Conservation (phyloP, 495 filamentous ascomycete genomes). For the Penicillium paradoxum region DNA sequence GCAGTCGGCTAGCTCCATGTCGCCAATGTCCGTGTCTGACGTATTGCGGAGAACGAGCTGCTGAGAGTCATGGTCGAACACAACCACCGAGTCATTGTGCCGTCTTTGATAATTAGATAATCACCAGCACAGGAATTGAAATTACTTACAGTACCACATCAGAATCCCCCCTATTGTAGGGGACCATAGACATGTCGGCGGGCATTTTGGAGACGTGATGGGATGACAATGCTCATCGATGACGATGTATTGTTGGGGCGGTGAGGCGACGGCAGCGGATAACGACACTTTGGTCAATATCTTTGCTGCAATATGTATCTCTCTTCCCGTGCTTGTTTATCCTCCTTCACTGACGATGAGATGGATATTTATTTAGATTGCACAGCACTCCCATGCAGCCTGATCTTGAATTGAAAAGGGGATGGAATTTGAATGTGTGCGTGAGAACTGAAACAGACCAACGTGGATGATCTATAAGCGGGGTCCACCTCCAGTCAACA, state of each 20-base stretch:
- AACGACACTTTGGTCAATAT: neutral
- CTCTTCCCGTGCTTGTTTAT: neutral
- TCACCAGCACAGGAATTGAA: neutral
- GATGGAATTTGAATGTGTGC: neutral
- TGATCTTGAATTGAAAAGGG: neutral
- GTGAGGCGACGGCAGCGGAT: neutral
- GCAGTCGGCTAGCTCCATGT: slow-evolving; percentile 60
- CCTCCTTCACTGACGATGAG: neutral
- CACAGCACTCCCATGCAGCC: neutral
- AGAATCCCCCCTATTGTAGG: slow-evolving; percentile 41
- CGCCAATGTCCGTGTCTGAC: slow-evolving; percentile 33
- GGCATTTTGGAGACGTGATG: slow-evolving; percentile 28
- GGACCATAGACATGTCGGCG: slow-evolving; percentile 46
- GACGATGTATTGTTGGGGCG: slow-evolving; percentile 7
- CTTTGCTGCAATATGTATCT: neutral
- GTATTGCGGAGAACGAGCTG: slow-evolving; percentile 75
- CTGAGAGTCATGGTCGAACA: slow-evolving; percentile 79
- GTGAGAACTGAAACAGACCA: neutral
- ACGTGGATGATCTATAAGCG: neutral
- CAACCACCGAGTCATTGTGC: slow-evolving; percentile 85
- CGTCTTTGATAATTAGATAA: slow-evolving; percentile 51
- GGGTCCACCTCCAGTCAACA: neutral
- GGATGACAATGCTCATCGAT: slow-evolving; percentile 3
- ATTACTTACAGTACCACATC: slow-evolving; percentile 48
- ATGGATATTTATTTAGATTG: neutral